Evolutionary conservation across 768 basidiomycete species (phyloP).

Genomic region (Russula griseocarnosa): DNA sequence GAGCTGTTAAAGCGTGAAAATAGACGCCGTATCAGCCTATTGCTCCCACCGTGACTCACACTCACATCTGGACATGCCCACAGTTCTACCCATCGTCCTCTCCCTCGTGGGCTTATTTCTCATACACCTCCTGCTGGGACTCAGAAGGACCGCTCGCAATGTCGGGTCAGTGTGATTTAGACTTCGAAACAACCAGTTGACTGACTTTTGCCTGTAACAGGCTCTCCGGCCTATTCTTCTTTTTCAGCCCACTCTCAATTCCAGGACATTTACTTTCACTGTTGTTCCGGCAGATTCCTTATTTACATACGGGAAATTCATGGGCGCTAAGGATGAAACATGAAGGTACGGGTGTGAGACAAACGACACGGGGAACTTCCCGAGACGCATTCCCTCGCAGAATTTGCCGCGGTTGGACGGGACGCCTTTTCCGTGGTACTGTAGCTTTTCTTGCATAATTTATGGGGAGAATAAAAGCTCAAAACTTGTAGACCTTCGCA

Average conservation of each 20-base stretch:
- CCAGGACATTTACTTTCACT: background rate
- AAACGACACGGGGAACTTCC: no score
- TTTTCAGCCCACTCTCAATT: background rate
- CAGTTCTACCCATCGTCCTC: background rate
- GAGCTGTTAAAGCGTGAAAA: background rate
- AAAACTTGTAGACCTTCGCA: background rate
- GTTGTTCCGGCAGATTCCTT: background rate
- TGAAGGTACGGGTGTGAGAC: background rate
- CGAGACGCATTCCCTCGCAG: background rate
- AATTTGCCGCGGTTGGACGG: constrained; percentile 17
- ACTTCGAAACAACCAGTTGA: background rate
- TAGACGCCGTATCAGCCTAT: background rate
- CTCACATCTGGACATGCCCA: background rate
- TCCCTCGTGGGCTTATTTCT: constrained; percentile 1
- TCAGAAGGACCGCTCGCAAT: constrained; percentile 1
- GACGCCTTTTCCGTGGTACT: constrained; percentile 2
- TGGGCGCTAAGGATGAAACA: background rate
- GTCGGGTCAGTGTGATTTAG: constrained; percentile 1
- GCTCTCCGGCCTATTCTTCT: constrained; percentile 9
- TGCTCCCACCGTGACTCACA: background rate
- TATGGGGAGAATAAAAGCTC: background rate
- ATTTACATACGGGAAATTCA: background rate
- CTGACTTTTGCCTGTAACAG: background rate
- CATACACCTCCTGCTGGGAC: background rate
- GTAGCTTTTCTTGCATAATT: background rate